These are phyloP conservation scores for Tylopilus cervinicoccineus DNA, from an alignment of 768 basidiomycete species.

Conservation along the genomic window DNA sequence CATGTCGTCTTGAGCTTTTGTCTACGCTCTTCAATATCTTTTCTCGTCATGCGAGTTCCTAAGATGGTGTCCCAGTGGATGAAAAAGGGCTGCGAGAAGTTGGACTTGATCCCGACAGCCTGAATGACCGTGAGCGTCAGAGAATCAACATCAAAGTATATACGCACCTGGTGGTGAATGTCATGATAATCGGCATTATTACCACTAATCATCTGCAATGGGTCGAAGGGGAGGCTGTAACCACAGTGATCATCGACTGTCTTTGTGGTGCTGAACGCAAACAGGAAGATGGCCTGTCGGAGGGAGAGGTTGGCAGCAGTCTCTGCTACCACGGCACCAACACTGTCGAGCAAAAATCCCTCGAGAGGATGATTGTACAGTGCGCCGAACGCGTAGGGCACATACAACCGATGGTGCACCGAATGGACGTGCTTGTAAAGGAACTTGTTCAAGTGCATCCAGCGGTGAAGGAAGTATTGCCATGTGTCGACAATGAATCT, in stretches of 20 bases:
- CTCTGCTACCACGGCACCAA: conserved; percentile 80
- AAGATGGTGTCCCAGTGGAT: conserved; percentile 88
- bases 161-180: conserved; percentile 87
- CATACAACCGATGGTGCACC: conserved; percentile 92
- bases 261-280: conserved; percentile 80
- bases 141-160: neutral
- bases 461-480: conserved; percentile 96
- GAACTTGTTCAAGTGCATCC: conserved; percentile 87
- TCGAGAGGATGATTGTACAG: conserved; percentile 97
- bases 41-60: conserved; percentile 78
- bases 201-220: conserved; percentile 74
- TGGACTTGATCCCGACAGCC: conserved; percentile 84
- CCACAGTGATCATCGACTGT: conserved; percentile 97
- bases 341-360: conserved; percentile 83
- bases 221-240: conserved; percentile 87
- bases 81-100: conserved; percentile 96
- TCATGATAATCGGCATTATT: conserved; percentile 98
- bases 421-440: conserved; percentile 92
- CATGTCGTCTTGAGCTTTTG: conserved; percentile 30
- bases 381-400: conserved; percentile 95
- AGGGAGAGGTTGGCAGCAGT: conserved; percentile 59
- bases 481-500: conserved; percentile 96
- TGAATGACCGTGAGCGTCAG: conserved; percentile 1
- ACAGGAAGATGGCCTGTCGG: conserved; percentile 83
- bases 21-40: conserved; percentile 55